Evolutionary conservation across 805 yeast species (phyloP).

Genomic region (Yarrowia alimentaria): DNA sequence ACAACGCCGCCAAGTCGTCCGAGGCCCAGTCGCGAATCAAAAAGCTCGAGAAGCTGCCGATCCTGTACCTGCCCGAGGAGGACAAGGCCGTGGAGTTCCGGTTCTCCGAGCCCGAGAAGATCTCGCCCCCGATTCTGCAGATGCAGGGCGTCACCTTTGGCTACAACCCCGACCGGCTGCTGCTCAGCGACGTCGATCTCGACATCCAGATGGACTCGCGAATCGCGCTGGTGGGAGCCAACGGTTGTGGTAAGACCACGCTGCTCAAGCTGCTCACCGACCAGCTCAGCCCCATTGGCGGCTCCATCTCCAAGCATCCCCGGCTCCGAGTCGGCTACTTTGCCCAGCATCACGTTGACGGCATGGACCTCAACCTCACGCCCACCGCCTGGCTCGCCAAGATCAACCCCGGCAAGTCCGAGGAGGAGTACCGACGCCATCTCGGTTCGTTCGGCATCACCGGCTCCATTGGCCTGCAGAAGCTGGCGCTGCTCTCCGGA

Average conservation of each 20-base stretch:
- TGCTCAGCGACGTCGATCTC: slow-evolving; percentile 75
- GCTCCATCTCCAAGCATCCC: slow-evolving; percentile 75
- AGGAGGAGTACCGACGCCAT: slow-evolving; percentile 95
- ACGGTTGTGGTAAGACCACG: slow-evolving; percentile 99
- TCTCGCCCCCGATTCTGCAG: slow-evolving; percentile 92
- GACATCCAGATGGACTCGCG: slow-evolving; percentile 93
- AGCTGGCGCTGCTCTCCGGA: slow-evolving; percentile 86
- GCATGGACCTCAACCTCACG: slow-evolving; percentile 81
- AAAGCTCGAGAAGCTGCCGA: slow-evolving; percentile 90
- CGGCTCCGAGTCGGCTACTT: slow-evolving; percentile 92
- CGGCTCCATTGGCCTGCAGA: slow-evolving; percentile 88
- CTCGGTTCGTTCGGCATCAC: slow-evolving; percentile 96
- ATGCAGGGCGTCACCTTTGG: slow-evolving; percentile 85
- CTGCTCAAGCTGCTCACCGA: slow-evolving; percentile 83
- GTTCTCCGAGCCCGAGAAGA: slow-evolving; percentile 91
- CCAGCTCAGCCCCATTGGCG: slow-evolving; percentile 67
- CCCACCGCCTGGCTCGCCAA: slow-evolving; percentile 95
- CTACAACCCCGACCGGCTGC: slow-evolving; percentile 61
- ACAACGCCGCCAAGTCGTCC: slow-evolving; percentile 94
- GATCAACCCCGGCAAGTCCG: slow-evolving; percentile 87
- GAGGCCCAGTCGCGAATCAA: slow-evolving; percentile 98
- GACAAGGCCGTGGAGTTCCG: slow-evolving; percentile 80
- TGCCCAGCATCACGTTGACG: slow-evolving; percentile 97
- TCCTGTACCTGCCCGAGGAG: slow-evolving; percentile 90
- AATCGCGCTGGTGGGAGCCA: slow-evolving; percentile 96